Evolutionary conservation across 805 yeast species (phyloP), one percentile per base, ranked within the genome.

Genomic region (Candida suzukii): DNA sequence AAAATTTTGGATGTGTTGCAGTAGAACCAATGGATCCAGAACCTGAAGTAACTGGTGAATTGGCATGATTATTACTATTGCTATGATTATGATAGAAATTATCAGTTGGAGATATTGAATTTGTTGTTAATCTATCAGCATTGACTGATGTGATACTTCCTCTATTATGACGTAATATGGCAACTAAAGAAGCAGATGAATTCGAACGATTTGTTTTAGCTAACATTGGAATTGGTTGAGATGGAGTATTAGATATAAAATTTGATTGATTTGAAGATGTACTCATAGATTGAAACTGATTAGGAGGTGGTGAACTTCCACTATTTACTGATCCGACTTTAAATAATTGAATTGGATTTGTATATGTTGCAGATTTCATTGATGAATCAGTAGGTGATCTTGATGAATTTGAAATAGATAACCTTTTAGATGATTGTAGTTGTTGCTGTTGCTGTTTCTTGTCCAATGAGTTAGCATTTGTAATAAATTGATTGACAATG

Each of bases 261-360:
- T n/a, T n/a, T 2, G 33, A 27, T 19, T 29, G 27, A 20, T 19
- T 37, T 26, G 32, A 13, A 3, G 28, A 17, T 4, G 21, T 9
- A 16, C 24, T 21, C 35, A 31, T 31, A 10, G 18, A 19, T 19
- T 31, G 35, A 18, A 22, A 31, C 7, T 31, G 17, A 11, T 29
- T 18, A 8, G 39, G 35, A 52, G 54, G 63, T 34, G 49, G 64
- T 43, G 52, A 68, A 20, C 14, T 36, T 2, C 61, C 53, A 3
- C 62, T 57, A 64, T 59, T 60, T 26, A 80, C 64, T 0, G 86
- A 76, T 0, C 86, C 84, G 3, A 77, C 74, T 46, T 74, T 78
- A 61, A 81, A 80, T 3, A 84, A 78, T 45, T 76, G 82, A 14
- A 76, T 69, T 4, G 64, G 68, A 46, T 41, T 75, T 61, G 20